phyloP scores from a whole-genome alignment of 768 basidiomycete species.

The Plicaturopsis crispa region DNA sequence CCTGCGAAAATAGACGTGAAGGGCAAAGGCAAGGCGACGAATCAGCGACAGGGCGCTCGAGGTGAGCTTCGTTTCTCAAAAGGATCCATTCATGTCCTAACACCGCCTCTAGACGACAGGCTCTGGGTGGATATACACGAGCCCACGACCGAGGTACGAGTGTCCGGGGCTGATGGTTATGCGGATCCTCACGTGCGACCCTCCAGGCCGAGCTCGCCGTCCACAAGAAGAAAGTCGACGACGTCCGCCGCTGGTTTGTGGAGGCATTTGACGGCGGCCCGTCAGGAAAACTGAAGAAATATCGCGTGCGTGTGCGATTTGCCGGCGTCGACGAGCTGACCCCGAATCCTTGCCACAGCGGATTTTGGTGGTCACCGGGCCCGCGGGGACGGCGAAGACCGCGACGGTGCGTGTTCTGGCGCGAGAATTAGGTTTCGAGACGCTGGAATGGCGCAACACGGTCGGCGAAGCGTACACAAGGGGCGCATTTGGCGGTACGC shows the following conservation, averaged over 20 bases:
- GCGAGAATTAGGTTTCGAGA: slow-evolving; percentile 65
- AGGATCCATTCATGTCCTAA: neutral
- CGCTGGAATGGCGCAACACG: slow-evolving; percentile 81
- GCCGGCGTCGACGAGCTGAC: no score
- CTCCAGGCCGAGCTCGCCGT: slow-evolving; percentile 67
- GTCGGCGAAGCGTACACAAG: slow-evolving; percentile 39
- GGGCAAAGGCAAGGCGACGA: slow-evolving; percentile 14
- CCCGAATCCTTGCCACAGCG: slow-evolving; percentile 42
- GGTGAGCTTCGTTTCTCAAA: neutral
- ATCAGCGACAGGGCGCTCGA: neutral
- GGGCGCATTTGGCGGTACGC: no score
- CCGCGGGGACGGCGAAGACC: slow-evolving; percentile 88
- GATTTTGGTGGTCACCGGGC: slow-evolving; percentile 79
- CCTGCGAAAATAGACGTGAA: slow-evolving; percentile 11
- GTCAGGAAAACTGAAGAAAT: slow-evolving; percentile 57
- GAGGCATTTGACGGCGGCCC: slow-evolving; percentile 69
- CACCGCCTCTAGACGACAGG: slow-evolving; percentile 23
- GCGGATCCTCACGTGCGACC: slow-evolving; percentile 1
- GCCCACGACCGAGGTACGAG: slow-evolving; percentile 45
- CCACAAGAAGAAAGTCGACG: slow-evolving; percentile 72
- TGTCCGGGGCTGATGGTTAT: neutral
- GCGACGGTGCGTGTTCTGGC: slow-evolving; percentile 73
- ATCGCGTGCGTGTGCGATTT: slow-evolving; percentile 47
- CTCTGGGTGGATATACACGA: slow-evolving; percentile 64
- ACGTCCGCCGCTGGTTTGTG: slow-evolving; percentile 65